Evolutionary conservation across 768 basidiomycete species (phyloP).

Genomic region (Infundibulicybe gibba): DNA sequence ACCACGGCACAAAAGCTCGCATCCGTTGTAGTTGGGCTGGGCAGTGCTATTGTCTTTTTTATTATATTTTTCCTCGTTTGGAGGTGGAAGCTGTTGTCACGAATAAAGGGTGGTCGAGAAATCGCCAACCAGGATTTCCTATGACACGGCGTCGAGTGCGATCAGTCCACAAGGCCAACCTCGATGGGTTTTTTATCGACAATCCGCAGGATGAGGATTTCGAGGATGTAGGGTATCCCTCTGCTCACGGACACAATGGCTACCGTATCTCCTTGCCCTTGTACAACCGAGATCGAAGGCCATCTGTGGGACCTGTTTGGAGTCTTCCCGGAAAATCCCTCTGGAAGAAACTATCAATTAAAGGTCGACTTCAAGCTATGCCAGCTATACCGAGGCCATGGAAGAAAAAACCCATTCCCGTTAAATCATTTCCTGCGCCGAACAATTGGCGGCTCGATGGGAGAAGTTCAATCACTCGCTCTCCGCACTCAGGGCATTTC

Average conservation of each 20-base stretch:
- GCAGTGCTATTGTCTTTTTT: neutral
- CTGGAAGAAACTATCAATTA: slow-evolving; percentile 6
- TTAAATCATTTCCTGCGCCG: slow-evolving; percentile 9
- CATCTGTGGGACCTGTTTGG: slow-evolving; percentile 1
- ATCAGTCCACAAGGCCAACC: slow-evolving; percentile 5
- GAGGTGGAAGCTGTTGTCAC: neutral
- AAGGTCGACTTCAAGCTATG: too few relatives aligned
- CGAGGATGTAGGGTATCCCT: neutral
- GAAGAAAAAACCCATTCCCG: slow-evolving; percentile 8
- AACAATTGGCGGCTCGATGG: slow-evolving; percentile 5
- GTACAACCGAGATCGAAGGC: neutral
- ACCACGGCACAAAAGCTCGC: slow-evolving; percentile 3
- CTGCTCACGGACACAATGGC: too few relatives aligned
- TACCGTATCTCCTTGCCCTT: too few relatives aligned
- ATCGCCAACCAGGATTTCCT: neutral
- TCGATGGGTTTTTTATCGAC: slow-evolving; percentile 14
- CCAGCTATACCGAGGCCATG: slow-evolving; percentile 10
- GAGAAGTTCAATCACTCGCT: too few relatives aligned
- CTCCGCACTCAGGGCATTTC: too few relatives aligned
- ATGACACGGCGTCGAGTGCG: neutral
- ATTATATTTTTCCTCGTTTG: slow-evolving; percentile 1
- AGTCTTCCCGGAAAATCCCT: slow-evolving; percentile 2
- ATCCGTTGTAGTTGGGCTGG: slow-evolving; percentile 7
- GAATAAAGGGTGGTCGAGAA: neutral
- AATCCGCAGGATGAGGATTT: slow-evolving; percentile 8